Evolutionary conservation across 257 asterid species (phyloP), one percentile per base, ranked within the genome.

Genomic region (Fraxinus cuspidata): DNA sequence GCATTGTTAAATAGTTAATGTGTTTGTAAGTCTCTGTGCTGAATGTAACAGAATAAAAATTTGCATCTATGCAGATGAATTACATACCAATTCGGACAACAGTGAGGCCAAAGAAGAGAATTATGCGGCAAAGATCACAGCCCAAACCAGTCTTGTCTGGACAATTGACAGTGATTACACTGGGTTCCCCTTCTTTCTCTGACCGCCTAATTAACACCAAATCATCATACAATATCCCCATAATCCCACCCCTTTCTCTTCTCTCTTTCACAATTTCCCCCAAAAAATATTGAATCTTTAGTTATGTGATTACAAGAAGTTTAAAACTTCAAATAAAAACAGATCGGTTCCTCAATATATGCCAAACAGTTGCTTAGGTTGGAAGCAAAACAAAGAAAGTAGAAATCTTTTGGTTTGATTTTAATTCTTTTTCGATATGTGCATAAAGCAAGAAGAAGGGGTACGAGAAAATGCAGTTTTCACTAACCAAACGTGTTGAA

Each of bases 141-240:
- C 97, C 97, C 81, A 94, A 73, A 2, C 98, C 97, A 83, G 97
- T 94, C 83, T 92, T 94, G 81, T 92, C 98, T 0, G 97, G 97
- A 28, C 98, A 94, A 78, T 89, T 94, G 1, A 92, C 96, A 19
- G 98, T 93, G 25, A 93, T 92, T 15, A 90, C 95, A 83, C 85
- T 88, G 7, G 97, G 93, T 19, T 94, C 94, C 12, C 88, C 96
- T 84, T 83, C 91, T 70, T 79, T 82, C 84, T 92, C 97, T 0
- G 97, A 76, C 28, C 82, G 92, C 31, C 87, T 87, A 34, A 94
- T 79, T 44, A 90, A 71, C 71, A 94, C 98, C 4, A 89, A 86
- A 84, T 94, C 98, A 76, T 93, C 98, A 74, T 86, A 83, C 84
- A 89, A 76, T 40, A 89, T 70, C 72, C 94, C 92, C 98, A 93